Evolutionary conservation across 2,329 filamentous ascomycete species (phyloP).

Genomic region (Fusarium sp.): DNA sequence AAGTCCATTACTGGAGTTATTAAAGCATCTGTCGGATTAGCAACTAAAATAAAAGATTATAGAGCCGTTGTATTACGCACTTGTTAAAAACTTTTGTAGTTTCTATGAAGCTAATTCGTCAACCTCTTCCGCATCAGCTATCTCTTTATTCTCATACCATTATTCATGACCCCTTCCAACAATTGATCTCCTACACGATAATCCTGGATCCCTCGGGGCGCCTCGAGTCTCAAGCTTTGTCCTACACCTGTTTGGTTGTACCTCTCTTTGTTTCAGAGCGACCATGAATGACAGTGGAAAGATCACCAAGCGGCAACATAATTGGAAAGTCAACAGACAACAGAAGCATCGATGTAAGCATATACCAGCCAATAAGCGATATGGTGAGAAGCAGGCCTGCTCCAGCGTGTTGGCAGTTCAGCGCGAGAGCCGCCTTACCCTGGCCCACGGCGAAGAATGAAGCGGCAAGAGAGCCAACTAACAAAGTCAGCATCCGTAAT

Average conservation of each 20-base stretch:
- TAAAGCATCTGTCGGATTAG: too few relatives aligned
- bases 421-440: conserved; percentile 29
- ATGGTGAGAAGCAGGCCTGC: conserved; percentile 45
- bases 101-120: too few relatives aligned
- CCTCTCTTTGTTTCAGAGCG: conserved; percentile 12
- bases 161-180: too few relatives aligned
- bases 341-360: conserved; percentile 63
- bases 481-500: background rate
- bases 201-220: background rate
- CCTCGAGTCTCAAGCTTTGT: background rate
- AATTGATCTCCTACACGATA: too few relatives aligned
- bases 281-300: conserved; percentile 59
- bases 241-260: conserved; percentile 22
- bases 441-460: conserved; percentile 50
- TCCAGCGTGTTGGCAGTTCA: conserved; percentile 48
- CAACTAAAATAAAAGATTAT: too few relatives aligned
- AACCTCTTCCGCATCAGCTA: too few relatives aligned
- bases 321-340: conserved; percentile 66
- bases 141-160: too few relatives aligned
- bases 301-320: conserved; percentile 63
- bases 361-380: conserved; percentile 61
- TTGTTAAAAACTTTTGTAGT: too few relatives aligned
- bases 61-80: too few relatives aligned
- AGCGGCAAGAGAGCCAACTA: conserved; percentile 49
- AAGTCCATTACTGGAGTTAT: too few relatives aligned